phyloP scores from a whole-genome alignment of 1,284 basidiomycete genomes.

The Cryptococcus sp. region DNA sequence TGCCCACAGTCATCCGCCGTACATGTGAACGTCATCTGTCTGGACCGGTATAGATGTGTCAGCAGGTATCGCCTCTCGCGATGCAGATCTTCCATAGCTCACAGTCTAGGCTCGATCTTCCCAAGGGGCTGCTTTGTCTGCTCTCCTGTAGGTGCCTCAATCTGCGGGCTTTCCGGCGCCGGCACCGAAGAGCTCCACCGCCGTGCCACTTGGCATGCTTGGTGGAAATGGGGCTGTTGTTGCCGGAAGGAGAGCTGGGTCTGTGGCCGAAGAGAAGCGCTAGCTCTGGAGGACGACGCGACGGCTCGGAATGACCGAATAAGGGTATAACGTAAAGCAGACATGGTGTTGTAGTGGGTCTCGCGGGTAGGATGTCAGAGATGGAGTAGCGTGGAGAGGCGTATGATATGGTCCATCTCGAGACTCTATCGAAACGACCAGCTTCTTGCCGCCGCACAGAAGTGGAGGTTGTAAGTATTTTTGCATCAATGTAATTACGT shows the following conservation, averaged over 20 bases:
- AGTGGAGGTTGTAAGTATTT: too few relatives aligned
- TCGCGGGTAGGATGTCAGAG: not conserved
- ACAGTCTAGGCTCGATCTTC: conserved; percentile 42
- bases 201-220: not conserved
- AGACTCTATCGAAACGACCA: too few relatives aligned
- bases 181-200: conserved; percentile 14
- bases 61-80: not conserved
- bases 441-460: too few relatives aligned
- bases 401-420: too few relatives aligned
- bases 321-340: not conserved
- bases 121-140: conserved; percentile 27
- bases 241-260: not conserved
- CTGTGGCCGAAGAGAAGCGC: not conserved
- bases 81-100: conserved; percentile 7
- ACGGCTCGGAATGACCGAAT: not conserved
- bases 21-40: conserved; percentile 80
- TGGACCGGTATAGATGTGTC: conserved; percentile 8
- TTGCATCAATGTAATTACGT: too few relatives aligned
- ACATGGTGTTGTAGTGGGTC: not conserved
- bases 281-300: not conserved
- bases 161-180: conserved; percentile 4
- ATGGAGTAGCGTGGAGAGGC: not conserved
- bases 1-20: conserved; percentile 72
- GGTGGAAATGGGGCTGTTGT: not conserved
- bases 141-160: conserved; percentile 25